Evolutionary conservation across 177 flowering plant species (phyloP).

Genomic region (Tripterygium wilfordii): DNA sequence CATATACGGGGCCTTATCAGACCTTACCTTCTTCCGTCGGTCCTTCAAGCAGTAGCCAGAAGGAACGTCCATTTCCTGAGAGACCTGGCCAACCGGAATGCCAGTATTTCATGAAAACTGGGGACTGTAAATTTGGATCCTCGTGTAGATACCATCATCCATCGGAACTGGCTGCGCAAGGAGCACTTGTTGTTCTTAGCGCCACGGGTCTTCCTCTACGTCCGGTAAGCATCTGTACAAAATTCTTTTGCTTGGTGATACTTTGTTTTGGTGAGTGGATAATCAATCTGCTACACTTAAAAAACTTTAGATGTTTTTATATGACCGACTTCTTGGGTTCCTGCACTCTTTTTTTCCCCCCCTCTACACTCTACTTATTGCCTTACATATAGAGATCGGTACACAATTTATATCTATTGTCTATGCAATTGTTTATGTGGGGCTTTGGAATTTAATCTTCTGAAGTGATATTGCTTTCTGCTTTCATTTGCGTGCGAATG

Average conservation of each 20-base stretch:
- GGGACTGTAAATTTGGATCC: slow-evolving; percentile 83
- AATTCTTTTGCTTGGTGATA: background rate
- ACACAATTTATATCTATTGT: too few relatives aligned
- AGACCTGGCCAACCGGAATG: slow-evolving; percentile 91
- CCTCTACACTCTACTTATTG: too few relatives aligned
- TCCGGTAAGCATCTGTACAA: slow-evolving; percentile 37
- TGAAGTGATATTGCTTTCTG: too few relatives aligned
- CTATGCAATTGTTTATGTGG: too few relatives aligned
- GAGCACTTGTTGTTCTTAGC: slow-evolving; percentile 37
- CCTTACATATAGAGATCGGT: too few relatives aligned
- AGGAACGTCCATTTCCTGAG: slow-evolving; percentile 59
- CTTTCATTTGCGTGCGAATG: too few relatives aligned
- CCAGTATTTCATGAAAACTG: slow-evolving; percentile 72
- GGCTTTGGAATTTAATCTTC: too few relatives aligned
- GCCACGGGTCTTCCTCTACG: slow-evolving; percentile 74
- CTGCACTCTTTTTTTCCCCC: too few relatives aligned
- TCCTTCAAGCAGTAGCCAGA: slow-evolving; percentile 52
- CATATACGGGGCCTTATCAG: slow-evolving; percentile 50
- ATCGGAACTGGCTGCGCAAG: slow-evolving; percentile 32
- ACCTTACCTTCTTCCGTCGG: slow-evolving; percentile 40
- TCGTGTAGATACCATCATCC: slow-evolving; percentile 89
- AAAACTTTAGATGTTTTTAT: too few relatives aligned
- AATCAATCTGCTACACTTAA: too few relatives aligned
- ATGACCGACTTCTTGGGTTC: too few relatives aligned
- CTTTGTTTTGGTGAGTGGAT: too few relatives aligned